Evolutionary conservation across 805 yeast genomes (phyloP), one percentile per base, ranked within the genome.

Genomic region (Kuraishia cidri): DNA sequence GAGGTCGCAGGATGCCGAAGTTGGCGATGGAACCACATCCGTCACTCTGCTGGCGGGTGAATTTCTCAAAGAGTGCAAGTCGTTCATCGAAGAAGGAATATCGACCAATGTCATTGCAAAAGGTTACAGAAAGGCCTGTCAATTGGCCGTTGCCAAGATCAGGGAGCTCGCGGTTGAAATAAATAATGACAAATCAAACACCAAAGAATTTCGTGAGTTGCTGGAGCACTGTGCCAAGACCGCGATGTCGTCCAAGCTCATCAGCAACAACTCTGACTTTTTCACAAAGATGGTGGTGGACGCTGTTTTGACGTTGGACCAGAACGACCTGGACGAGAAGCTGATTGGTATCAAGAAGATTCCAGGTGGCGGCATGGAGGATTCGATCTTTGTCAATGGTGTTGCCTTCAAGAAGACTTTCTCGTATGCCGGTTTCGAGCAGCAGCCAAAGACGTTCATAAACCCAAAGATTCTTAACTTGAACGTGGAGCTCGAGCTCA

Each of bases 361-460:
- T 35, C 75, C 95, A 8, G 98, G 98, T 46, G 98, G 98, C 38
- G 83, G 88, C 31, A 81, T 92, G 76, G 96, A 90, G 54, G 97
- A 92, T 48, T 82, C 97, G 8, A 52, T 76, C 40, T 83, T 87
- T 46, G 74, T 92, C 33, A 74, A 84, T 46, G 98, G 98, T 52
- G 97, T 92, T 39, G 98, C 97, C 3, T 92, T 92, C 62, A 86
- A 92, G 52, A 92, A 92, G 64, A 88, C 98, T 0, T 92, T 92
- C 50, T 81, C 97, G 17, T 92, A 92, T 49, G 98, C 98, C 30
- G 98, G 98, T 3, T 92, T 92, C 55, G 98, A 92, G 60, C 98
- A 92, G 65, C 98, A 92, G 60, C 98, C 98, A 32, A 92, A 92
- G 59, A 60, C 56, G 33, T 86, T 92, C 54, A 47, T 48, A 13